phyloP scores from a whole-genome alignment of 805 yeast genomes.

The Lachancea kluyveri region DNA sequence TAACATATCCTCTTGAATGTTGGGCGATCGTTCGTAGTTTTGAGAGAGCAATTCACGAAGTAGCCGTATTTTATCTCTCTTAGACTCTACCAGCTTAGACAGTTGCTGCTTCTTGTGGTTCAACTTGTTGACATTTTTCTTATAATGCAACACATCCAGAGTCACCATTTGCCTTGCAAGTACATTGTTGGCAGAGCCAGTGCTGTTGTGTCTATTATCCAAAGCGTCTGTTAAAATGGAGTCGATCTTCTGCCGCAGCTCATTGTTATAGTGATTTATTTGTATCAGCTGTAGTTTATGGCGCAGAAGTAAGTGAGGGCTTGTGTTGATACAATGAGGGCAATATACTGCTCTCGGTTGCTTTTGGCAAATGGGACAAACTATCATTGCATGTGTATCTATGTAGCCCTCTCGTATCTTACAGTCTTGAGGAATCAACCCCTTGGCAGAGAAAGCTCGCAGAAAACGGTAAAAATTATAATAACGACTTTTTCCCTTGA shows the following conservation, averaged over 20 bases:
- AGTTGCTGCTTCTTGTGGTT: conserved; percentile 11
- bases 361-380: conserved; percentile 20
- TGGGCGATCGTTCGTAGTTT: too few relatives aligned
- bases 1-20: neutral
- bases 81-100: conserved; percentile 8
- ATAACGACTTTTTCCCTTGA: too few relatives aligned
- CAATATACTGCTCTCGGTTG: conserved; percentile 18
- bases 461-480: too few relatives aligned
- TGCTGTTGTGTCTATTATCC: too few relatives aligned
- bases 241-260: conserved; percentile 16
- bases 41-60: too few relatives aligned
- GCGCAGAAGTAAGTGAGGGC: conserved; percentile 19
- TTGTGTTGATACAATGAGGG: conserved; percentile 23
- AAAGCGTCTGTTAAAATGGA: conserved; percentile 16
- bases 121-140: conserved; percentile 16
- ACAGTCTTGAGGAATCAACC: too few relatives aligned
- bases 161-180: conserved; percentile 5
- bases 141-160: conserved; percentile 6
- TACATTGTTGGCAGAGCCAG: conserved; percentile 2
- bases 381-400: too few relatives aligned
- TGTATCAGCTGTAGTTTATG: conserved; percentile 14
- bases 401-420: too few relatives aligned
- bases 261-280: conserved; percentile 11
- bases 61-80: conserved; percentile 7
- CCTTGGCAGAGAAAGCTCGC: too few relatives aligned